Evolutionary conservation across 2,329 filamentous ascomycete species (phyloP), one percentile per base, ranked within the genome.

Genomic region (Verticillium klebahnii): DNA sequence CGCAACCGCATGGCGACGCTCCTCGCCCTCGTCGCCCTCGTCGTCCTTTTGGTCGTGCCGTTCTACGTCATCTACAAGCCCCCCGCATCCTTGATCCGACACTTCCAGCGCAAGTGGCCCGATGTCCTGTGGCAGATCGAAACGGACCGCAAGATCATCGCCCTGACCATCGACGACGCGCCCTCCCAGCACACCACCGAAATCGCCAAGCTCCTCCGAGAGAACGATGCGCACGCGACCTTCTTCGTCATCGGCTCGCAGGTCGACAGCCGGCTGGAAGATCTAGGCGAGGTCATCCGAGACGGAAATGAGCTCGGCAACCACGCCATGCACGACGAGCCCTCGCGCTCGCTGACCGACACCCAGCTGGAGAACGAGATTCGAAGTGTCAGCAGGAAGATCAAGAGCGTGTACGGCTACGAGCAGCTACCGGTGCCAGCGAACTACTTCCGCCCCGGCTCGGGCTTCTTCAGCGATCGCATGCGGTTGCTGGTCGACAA

Each of bases 221-320:
- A 80, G 29, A 82, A 92, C 70, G 81, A 83, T 61, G 91, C 89
- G 15, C 85, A 81, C 23, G 93, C 93, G 0, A 97, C 93, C 0
- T 95, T 96, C 73, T 97, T 97, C 74, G 82, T 96, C 36, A 96
- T 97, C 68, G 93, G 93, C 9, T 83, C 83, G 2, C 92, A 97
- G 76, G 87, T 92, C 11, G 67, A 78, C 0, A 85, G 82, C 1
- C 74, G 78, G 3, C 82, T 88, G 69, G 76, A 78, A 6, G 74
- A 82, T 3, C 78, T 92, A 36, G 75, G 80, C 54, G 78, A 84
- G 45, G 77, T 90, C 1, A 78, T 91, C n/a, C 77, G 78, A 40
- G 78, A 76, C 57, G 88, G 87, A 25, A 85, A 90, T 72, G 90
- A 93, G 78, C 79, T 97, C 3, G 93, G 85, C 29, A 97, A 97